phyloP scores from a whole-genome alignment of 2,329 filamentous ascomycete species.

The Verticillium nubilum region DNA sequence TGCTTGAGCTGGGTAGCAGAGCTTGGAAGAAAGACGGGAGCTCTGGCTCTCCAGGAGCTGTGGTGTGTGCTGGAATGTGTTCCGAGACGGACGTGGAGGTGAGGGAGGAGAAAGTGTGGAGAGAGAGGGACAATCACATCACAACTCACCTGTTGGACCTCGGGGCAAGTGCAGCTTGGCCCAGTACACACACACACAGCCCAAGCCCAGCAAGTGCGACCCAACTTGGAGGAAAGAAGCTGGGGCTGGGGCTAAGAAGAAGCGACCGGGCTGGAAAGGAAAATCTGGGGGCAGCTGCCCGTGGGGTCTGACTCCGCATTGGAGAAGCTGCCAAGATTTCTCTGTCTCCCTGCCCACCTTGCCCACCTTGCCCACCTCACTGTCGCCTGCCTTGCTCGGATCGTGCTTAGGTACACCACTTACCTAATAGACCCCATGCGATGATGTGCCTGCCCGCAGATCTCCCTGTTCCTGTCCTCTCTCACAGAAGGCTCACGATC shows the following conservation, averaged over 20 bases:
- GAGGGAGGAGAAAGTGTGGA: conserved; percentile 22
- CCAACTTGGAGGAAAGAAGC: conserved; percentile 13
- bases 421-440: neutral
- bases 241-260: conserved; percentile 8
- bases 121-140: conserved; percentile 7
- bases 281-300: conserved; percentile 11
- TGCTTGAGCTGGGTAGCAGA: neutral
- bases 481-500: neutral
- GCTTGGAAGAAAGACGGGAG: neutral
- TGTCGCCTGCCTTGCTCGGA: neutral
- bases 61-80: conserved; percentile 15
- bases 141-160: neutral
- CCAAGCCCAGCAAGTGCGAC: neutral
- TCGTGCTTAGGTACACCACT: neutral
- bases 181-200: neutral
- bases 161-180: neutral
- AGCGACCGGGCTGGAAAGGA: neutral
- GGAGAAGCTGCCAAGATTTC: conserved; percentile 20
- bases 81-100: conserved; percentile 20
- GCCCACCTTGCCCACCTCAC: too few species aligned
- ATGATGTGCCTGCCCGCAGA: neutral
- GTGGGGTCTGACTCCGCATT: conserved; percentile 31
- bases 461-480: neutral
- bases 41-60: neutral
- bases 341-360: neutral